Evolutionary conservation across 1,284 basidiomycete species (phyloP).

Genomic region (Fomitopsis palustris): DNA sequence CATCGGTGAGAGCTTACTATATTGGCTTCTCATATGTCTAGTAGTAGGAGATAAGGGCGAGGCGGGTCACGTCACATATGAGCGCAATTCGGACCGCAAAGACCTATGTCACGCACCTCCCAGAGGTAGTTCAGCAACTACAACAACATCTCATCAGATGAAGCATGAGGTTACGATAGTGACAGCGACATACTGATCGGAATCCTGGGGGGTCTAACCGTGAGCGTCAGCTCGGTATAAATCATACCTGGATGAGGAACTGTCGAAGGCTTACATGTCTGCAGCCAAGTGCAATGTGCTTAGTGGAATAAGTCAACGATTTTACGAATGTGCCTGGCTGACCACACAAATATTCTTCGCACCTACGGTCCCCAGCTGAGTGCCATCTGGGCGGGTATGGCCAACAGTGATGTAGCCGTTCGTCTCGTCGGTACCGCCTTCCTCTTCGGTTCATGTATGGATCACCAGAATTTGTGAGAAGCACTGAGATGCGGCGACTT

Average conservation of each 20-base stretch:
- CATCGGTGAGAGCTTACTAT: conserved; percentile 38
- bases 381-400: conserved; percentile 41
- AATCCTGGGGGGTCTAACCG: conserved; percentile 57
- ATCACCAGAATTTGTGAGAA: too few relatives aligned
- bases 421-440: conserved; percentile 38
- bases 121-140: conserved; percentile 38
- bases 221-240: too few relatives aligned
- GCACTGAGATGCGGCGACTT: too few relatives aligned
- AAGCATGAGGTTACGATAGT: background rate
- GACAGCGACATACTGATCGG: conserved; percentile 49
- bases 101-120: conserved; percentile 38
- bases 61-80: background rate
- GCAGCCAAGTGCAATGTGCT: conserved; percentile 62
- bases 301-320: background rate
- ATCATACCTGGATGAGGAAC: background rate
- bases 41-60: background rate
- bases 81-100: background rate
- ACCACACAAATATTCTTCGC: conserved; percentile 12
- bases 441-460: conserved; percentile 20
- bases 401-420: conserved; percentile 39
- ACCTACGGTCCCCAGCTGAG: conserved; percentile 65
- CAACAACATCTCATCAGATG: background rate
- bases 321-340: conserved; percentile 10
- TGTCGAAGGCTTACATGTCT: conserved; percentile 44
- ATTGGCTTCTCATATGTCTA: conserved; percentile 66